These are phyloP conservation scores for Cladosporium phlei DNA, from an alignment of 2,329 filamentous ascomycete genomes.

Conservation along the genomic window DNA sequence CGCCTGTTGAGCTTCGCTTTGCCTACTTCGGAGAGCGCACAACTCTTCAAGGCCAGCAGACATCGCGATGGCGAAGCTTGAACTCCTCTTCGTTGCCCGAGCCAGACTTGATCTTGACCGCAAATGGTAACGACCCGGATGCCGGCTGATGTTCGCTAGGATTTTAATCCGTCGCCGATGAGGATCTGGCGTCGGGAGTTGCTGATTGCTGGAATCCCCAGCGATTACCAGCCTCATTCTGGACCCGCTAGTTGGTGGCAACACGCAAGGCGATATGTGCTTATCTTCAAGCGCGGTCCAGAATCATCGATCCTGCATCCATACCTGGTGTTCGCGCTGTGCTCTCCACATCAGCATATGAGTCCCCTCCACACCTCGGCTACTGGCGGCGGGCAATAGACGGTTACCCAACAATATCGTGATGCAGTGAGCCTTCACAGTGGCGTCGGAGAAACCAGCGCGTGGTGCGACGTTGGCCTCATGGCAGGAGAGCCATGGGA, in stretches of 20 bases:
- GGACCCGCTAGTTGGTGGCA: constrained; percentile 2
- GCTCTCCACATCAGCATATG: background rate
- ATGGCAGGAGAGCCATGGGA: constrained; percentile 7
- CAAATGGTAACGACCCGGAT: constrained; percentile 1
- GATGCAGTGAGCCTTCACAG: constrained; percentile 7
- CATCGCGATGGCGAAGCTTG: background rate
- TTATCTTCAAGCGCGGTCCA: constrained; percentile 4
- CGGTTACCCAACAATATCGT: constrained; percentile 1
- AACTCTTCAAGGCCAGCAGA: no score
- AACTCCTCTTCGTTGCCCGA: constrained; percentile 1
- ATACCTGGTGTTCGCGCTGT: background rate
- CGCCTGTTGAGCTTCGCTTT: no score
- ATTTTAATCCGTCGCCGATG: constrained; percentile 1
- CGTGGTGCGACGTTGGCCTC: constrained; percentile 7
- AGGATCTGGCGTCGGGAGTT: background rate
- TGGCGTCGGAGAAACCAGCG: background rate
- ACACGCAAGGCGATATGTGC: background rate
- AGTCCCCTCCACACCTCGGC: constrained; percentile 12
- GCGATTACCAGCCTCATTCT: background rate
- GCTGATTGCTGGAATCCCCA: no score
- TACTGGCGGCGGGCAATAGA: background rate
- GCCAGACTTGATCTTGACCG: background rate
- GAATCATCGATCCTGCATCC: no score
- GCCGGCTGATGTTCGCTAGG: constrained; percentile 1
- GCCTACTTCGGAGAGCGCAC: no score